Evolutionary conservation across 495 filamentous ascomycete species (phyloP), one percentile per base, ranked within the genome.

Genomic region (Trichoderma orchidacearum): DNA sequence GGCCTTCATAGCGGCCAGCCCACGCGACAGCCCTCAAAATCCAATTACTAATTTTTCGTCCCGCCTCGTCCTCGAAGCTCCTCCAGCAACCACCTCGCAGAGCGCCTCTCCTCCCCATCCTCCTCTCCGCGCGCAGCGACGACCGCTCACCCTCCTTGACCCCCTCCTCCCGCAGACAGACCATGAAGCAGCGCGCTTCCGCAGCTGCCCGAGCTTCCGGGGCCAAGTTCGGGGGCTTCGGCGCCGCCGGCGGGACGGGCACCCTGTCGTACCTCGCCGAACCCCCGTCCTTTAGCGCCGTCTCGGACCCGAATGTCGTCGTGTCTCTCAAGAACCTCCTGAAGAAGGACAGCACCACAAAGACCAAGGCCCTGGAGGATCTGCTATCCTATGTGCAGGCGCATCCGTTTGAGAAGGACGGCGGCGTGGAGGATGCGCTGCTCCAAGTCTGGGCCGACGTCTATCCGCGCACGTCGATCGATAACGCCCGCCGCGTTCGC

Each of bases 311-410:
- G 29, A 86, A 90, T 63, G 73, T 93, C 51, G 80, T 89, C 13
- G 90, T 99, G 8, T 79, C 85, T 21, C 91, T 95, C 75, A 95
- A 96, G 67, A 94, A 91, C 62, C 75, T 96, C 15, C 78, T 82
- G 50, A 99, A 97, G 72, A 95, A 90, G 68, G 91, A 96, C 72
- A 85, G 85, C 57, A 92, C 81, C 13, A 99, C 94, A 28, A 92
- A 94, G 62, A 77, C 85, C n/a, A 96, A 94, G 66, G 93, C 90
- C 0, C 66, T 99, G 52, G 92, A 97, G 55, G 92, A 96, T 38
- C 66, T 99, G 30, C 79, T 85, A 48, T 65, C 78, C 35, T 79
- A 85, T 62, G 72, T 89, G n/a, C 63, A 73, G 45, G 60, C 56
- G 56, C 74, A 60, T 66, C 70, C 54, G 56, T 75, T 74, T 54